Base-by-base conservation (phyloP, 2,329 filamentous ascomycete genomes). In the Byssoonygena ceratinophila region DNA sequence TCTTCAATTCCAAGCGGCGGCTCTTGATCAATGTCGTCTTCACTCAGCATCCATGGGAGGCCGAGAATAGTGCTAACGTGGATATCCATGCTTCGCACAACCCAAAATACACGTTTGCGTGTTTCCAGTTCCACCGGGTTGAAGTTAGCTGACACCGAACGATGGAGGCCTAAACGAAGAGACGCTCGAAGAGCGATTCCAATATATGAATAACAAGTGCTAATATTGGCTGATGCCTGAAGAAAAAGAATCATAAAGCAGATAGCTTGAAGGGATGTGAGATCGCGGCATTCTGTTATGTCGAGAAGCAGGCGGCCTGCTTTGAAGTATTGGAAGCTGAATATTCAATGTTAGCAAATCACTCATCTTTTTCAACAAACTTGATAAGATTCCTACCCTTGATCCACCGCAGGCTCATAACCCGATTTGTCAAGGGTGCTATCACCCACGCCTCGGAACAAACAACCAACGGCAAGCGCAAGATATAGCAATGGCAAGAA, bases 201-300 rank as follows among this genome's bases (percentile, higher is more conserved):
- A 45, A 91, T 77, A 59, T 87, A 89, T 0, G 85, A 81, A 66
- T 91, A 91, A 64, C 86, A 91, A 8, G 82, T 84, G 63, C 82
- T 86, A 27, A 91, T 71, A 63, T 87, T 87, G 8, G 85, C 85
- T 1, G 87, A 86, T 1, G 84, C 81, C 62, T 92, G 87, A 1
- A 91, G 74, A 63, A 90, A 92, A 2, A 91, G 71, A 46, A 89
- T 84, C 77, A 89, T 85, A 64, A 87, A 89, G 18, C 89, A 71
- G 5, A 92, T 75, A 1, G 84, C 81, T 65, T 92, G 86, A 7
- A 91, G 71, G 1, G 85, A 85, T 18, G 76, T 78, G 40, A 91
- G 72, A 63, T 90, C 85, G 44, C 85, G 81, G 59, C 85, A 89
- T 56, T 77, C 74, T 1, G 75, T 77, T 36, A 77, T 71, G 57